A percentile compares a stretch with the other conserved stretches of the same genome.
phyloP scores from a whole-genome alignment of 768 basidiomycete species.

The Asterophora parasitica region DNA sequence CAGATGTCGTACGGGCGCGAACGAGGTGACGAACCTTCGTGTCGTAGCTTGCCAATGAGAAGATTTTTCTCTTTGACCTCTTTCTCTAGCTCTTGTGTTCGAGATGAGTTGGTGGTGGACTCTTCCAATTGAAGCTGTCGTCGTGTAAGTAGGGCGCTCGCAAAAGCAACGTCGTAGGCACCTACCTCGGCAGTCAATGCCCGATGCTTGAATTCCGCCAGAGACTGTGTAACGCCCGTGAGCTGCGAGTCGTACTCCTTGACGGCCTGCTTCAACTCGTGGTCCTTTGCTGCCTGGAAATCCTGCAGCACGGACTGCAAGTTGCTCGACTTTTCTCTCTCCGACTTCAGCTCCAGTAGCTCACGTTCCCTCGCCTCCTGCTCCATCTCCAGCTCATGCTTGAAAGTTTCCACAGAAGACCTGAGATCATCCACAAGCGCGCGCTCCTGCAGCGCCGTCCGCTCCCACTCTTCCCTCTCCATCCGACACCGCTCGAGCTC shows the following conservation, averaged over 20 bases:
- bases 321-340: constrained; percentile 73
- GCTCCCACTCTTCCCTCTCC: constrained; percentile 66
- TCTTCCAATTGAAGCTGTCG: constrained; percentile 71
- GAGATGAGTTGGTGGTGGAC: constrained; percentile 56
- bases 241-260: constrained; percentile 79
- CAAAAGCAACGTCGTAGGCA: neutral
- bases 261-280: constrained; percentile 82
- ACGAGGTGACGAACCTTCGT: constrained; percentile 64
- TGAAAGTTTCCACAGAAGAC: constrained; percentile 47
- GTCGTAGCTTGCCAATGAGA: constrained; percentile 91
- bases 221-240: constrained; percentile 58
- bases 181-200: constrained; percentile 83
- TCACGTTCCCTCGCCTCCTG: constrained; percentile 55
- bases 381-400: constrained; percentile 66
- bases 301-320: constrained; percentile 91
- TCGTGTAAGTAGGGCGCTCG: neutral
- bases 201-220: constrained; percentile 89
- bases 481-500: constrained; percentile 84
- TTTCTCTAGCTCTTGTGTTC: constrained; percentile 72
- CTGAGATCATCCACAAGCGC: constrained; percentile 67
- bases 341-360: constrained; percentile 52
- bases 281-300: constrained; percentile 94
- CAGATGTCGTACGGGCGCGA: constrained; percentile 1
- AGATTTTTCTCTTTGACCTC: constrained; percentile 94
- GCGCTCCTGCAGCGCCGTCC: constrained; percentile 53